A percentile compares a stretch with the other conserved stretches of the same genome.
These are phyloP conservation scores for Penicillium lagena DNA, from an alignment of 495 filamentous ascomycete species.

Conservation along the genomic window DNA sequence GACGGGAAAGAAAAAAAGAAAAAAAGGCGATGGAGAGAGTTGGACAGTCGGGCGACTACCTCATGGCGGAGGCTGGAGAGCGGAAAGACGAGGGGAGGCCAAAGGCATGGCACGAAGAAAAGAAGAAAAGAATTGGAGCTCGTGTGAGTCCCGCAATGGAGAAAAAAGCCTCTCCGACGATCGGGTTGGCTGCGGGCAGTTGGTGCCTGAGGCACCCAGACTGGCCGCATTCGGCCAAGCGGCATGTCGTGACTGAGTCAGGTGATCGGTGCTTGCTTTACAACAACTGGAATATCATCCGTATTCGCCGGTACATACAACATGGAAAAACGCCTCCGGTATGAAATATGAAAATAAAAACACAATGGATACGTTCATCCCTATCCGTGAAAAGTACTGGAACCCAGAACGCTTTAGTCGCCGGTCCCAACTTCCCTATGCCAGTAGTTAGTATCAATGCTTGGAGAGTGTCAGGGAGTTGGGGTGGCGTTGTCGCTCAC, in stretches of 20 bases:
- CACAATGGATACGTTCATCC: slow-evolving; percentile 44
- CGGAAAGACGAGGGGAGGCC: slow-evolving; percentile 12
- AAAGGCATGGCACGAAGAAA: slow-evolving; percentile 12
- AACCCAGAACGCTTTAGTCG: slow-evolving; percentile 45
- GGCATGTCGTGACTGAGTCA: slow-evolving; percentile 9
- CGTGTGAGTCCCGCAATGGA: slow-evolving; percentile 30
- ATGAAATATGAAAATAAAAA: slow-evolving; percentile 20
- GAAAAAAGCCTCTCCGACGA: slow-evolving; percentile 29
- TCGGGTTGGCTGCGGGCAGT: slow-evolving; percentile 14
- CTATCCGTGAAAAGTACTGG: slow-evolving; percentile 18
- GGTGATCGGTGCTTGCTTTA: neutral
- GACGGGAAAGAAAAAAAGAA: slow-evolving; percentile 2
- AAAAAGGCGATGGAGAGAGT: slow-evolving; percentile 10
- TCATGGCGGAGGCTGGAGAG: slow-evolving; percentile 27
- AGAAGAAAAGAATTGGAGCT: slow-evolving; percentile 22
- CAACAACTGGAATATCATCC: slow-evolving; percentile 11
- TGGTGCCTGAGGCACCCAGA: slow-evolving; percentile 12
- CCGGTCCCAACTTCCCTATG: slow-evolving; percentile 67
- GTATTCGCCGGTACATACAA: slow-evolving; percentile 23
- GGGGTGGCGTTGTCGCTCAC: slow-evolving; percentile 27
- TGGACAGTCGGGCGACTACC: slow-evolving; percentile 25
- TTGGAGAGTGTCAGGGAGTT: neutral
- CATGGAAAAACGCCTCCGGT: neutral
- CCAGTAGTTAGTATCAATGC: slow-evolving; percentile 15
- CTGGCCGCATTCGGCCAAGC: slow-evolving; percentile 25